Evolutionary conservation across 2,329 filamentous ascomycete genomes (phyloP).

Genomic region (Fusarium verticillioides): DNA sequence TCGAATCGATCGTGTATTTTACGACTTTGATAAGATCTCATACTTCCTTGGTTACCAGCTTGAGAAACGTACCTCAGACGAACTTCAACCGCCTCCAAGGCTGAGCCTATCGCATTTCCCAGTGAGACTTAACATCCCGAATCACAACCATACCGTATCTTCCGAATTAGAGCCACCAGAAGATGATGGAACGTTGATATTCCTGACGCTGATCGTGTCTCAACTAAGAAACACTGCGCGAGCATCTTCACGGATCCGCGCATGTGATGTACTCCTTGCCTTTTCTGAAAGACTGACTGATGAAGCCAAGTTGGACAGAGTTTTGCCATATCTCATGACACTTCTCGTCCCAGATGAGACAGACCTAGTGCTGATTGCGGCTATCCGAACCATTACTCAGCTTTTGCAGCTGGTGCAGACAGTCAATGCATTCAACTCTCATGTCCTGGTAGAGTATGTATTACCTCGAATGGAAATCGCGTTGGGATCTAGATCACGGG

Average conservation of each 20-base stretch:
- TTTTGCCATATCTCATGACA: slow-evolving; percentile 88
- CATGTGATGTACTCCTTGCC: slow-evolving; percentile 89
- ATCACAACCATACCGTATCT: slow-evolving; percentile 78
- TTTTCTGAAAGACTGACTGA: slow-evolving; percentile 93
- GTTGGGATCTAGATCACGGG: slow-evolving; percentile 56
- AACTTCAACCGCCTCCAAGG: slow-evolving; percentile 48
- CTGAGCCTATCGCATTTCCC: slow-evolving; percentile 76
- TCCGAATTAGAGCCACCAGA: slow-evolving; percentile 69
- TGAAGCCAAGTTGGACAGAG: slow-evolving; percentile 93
- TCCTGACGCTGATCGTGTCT: slow-evolving; percentile 87
- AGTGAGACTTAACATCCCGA: slow-evolving; percentile 86
- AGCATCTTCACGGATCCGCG: slow-evolving; percentile 85
- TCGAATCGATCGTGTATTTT: slow-evolving; percentile 90
- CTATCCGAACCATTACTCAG: slow-evolving; percentile 87
- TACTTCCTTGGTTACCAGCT: slow-evolving; percentile 86
- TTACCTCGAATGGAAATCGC: slow-evolving; percentile 70
- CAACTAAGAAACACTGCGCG: slow-evolving; percentile 90
- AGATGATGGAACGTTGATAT: slow-evolving; percentile 93
- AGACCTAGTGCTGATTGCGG: slow-evolving; percentile 86
- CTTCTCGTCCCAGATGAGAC: slow-evolving; percentile 80
- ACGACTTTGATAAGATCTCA: slow-evolving; percentile 97
- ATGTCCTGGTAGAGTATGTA: slow-evolving; percentile 76
- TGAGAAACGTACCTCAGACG: slow-evolving; percentile 52
- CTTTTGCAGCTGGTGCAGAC: slow-evolving; percentile 86
- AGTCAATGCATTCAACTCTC: slow-evolving; percentile 81